Evolutionary conservation across 257 asterid species (phyloP), one percentile per base, ranked within the genome.

Genomic region (Cordia subcordata): DNA sequence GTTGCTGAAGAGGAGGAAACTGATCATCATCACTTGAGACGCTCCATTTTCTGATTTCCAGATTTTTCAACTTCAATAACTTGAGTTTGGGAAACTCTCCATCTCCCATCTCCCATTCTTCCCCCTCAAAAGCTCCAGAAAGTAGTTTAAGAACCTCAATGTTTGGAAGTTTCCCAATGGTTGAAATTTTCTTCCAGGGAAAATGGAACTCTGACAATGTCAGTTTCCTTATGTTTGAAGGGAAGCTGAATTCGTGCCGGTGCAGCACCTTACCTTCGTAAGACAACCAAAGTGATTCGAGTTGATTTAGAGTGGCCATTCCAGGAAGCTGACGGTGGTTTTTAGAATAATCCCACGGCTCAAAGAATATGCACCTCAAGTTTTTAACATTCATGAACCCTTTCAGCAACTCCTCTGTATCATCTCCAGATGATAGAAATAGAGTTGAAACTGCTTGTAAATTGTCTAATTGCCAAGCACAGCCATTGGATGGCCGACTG

Each of bases 241-340:
- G 51, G 17, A 15, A 46, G 14, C 4, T 6, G 14, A 46, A 13
- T 1, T 15, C 51, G 14, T 13, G 14, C 16, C 0, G 15, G 8
- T 14, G n/a, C 0, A 16, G 39, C 5, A 22, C 33, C 15, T 20
- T 23, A 8, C 67, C 65, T 5, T 37, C 11, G 53, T 59, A 52
- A n/a, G n/a, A n/a, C n/a, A n/a, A n/a, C n/a, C n/a, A n/a, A n/a
- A 67, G 55, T 16, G 71, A 33, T 50, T 66, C 53, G 11, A 66
- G 46, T 1, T 23, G 20, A 50, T 16, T 2, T 10, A 67, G 54
- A 21, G n/a, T 10, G 13, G 27, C 14, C 13, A 67, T 12, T 3
- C 0, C n/a, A 0, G 55, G 72, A n/a, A 51, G 52, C 44, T 18
- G 52, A 13, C 21, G 21, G 32, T 32, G 11, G 4, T 49, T 44